Percentiles rank a stretch among this genome's conserved stretches.
Evolutionary conservation across 2,329 filamentous ascomycete species (phyloP).

Genomic region (Incumbomyces lentus): DNA sequence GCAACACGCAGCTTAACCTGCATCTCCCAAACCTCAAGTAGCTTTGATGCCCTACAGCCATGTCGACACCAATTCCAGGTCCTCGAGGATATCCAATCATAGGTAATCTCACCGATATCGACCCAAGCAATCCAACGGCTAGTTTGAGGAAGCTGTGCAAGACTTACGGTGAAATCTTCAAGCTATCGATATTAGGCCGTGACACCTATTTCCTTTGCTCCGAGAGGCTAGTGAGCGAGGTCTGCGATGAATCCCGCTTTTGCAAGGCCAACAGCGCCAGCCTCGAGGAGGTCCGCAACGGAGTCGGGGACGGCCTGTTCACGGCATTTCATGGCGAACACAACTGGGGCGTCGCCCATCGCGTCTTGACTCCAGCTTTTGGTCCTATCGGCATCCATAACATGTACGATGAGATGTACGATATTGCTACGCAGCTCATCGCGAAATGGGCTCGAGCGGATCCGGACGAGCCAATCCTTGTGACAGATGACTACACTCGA

Average conservation of each 20-base stretch:
- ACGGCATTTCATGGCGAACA: slow-evolving; percentile 41
- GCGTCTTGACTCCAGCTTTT: slow-evolving; percentile 38
- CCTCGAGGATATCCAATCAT: slow-evolving; percentile 42
- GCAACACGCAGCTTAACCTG: too few species aligned
- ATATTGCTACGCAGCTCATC: slow-evolving; percentile 26
- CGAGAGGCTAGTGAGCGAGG: slow-evolving; percentile 50
- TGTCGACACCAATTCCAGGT: slow-evolving; percentile 41
- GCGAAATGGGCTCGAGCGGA: slow-evolving; percentile 42
- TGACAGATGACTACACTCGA: slow-evolving; percentile 60
- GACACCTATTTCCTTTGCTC: slow-evolving; percentile 42
- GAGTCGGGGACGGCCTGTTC: slow-evolving; percentile 56
- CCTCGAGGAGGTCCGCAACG: slow-evolving; percentile 48
- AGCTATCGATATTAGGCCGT: slow-evolving; percentile 41
- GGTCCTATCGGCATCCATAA: slow-evolving; percentile 34
- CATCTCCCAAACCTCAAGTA: too few species aligned
- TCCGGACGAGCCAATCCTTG: slow-evolving; percentile 45
- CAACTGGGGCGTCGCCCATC: slow-evolving; percentile 56
- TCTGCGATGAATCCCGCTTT: slow-evolving; percentile 58
- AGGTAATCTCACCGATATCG: slow-evolving; percentile 43
- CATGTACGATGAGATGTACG: slow-evolving; percentile 25
- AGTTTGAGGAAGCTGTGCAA: slow-evolving; percentile 41
- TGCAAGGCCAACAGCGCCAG: slow-evolving; percentile 44
- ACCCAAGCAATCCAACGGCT: slow-evolving; percentile 40
- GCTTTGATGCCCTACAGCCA: slow-evolving; percentile 11
- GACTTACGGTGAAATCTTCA: slow-evolving; percentile 49